Evolutionary conservation across 2,329 filamentous ascomycete genomes (phyloP).

Genomic region (Penicillium sp.): DNA sequence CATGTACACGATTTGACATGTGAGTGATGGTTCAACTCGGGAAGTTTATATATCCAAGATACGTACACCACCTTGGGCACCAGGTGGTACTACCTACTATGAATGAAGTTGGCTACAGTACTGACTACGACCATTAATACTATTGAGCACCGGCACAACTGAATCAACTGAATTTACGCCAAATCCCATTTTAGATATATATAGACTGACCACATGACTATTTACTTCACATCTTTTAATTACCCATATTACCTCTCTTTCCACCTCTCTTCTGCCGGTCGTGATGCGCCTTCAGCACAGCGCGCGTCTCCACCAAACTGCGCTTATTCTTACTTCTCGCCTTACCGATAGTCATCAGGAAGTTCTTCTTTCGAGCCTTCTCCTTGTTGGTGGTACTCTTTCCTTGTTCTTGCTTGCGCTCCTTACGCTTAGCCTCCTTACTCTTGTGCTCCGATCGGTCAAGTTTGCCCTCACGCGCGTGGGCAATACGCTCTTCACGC

Average conservation of each 20-base stretch:
- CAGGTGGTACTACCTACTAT: no score
- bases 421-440: conserved; percentile 79
- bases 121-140: no score
- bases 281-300: conserved; percentile 78
- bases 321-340: conserved; percentile 95
- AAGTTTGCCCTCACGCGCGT: conserved; percentile 81
- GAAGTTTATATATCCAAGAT: no score
- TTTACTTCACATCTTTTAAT: conserved; percentile 4
- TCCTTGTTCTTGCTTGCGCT: conserved; percentile 84
- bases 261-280: conserved; percentile 84
- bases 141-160: no score
- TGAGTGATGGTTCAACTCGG: no score
- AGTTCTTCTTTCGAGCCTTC: conserved; percentile 97
- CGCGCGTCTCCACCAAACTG: conserved; percentile 83
- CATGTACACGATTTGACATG: no score
- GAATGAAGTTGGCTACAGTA: no score
- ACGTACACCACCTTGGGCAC: no score
- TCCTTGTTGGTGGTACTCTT: conserved; percentile 98
- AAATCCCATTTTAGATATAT: conserved; percentile 6
- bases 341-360: conserved; percentile 96
- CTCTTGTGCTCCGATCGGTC: conserved; percentile 80
- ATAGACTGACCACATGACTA: not conserved
- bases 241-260: conserved; percentile 69
- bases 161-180: no score
- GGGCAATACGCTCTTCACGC: conserved; percentile 84